Evolutionary conservation across 108 stramenopile species (phyloP).

Genomic region (Fistulifera pelliculosa): DNA sequence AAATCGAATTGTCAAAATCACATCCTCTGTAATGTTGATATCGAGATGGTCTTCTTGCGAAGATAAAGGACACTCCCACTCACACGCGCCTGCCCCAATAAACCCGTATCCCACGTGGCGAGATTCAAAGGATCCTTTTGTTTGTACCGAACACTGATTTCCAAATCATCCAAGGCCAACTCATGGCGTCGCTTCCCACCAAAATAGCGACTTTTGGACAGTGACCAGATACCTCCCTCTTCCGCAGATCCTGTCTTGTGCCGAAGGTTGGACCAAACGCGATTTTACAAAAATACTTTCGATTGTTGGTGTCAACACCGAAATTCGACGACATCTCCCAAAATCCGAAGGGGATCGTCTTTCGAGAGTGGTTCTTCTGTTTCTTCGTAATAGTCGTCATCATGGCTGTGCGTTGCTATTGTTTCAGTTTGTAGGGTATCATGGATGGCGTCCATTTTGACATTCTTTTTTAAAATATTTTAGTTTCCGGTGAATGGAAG

Average conservation of each 20-base stretch:
- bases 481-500: too few relatives aligned
- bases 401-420: too few relatives aligned
- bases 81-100: neutral
- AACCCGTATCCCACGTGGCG: neutral
- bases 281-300: neutral
- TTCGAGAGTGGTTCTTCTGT: neutral
- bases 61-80: neutral
- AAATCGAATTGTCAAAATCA: neutral
- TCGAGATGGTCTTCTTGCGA: neutral
- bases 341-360: neutral
- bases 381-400: too few relatives aligned
- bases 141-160: neutral
- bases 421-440: too few relatives aligned
- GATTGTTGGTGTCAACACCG: neutral
- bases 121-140: conserved; percentile 1
- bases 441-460: too few relatives aligned
- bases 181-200: neutral
- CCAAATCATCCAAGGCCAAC: neutral
- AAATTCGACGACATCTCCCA: conserved; percentile 1
- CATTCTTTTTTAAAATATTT: too few relatives aligned
- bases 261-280: neutral
- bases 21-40: neutral
- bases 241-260: neutral
- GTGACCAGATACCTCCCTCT: neutral
- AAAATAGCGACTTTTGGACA: neutral